Percentiles rank a stretch among this genome's conserved stretches.
Evolutionary conservation across 768 basidiomycete species (phyloP).

Genomic region (Termitomyces sp.): DNA sequence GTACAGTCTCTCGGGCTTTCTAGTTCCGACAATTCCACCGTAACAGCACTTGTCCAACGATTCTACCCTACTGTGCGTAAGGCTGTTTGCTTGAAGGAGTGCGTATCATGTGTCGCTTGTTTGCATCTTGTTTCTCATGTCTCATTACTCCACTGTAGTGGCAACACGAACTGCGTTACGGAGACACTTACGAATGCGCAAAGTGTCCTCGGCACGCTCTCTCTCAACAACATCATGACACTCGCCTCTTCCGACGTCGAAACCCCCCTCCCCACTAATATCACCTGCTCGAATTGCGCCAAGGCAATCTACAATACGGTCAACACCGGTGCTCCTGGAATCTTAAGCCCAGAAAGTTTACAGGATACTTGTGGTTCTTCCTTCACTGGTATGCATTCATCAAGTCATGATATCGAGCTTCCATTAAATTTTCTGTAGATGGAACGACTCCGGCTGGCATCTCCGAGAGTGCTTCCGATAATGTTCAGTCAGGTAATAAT

Average conservation of each 20-base stretch:
- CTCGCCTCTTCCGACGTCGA: conserved; percentile 10
- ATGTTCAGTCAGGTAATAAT: not conserved
- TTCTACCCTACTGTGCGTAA: conserved; percentile 58
- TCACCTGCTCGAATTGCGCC: conserved; percentile 51
- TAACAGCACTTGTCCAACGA: conserved; percentile 42
- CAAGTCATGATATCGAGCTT: not conserved
- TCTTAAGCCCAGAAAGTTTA: conserved; percentile 24
- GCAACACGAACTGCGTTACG: conserved; percentile 48
- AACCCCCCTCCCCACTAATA: conserved; percentile 27
- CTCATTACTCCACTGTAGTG: conserved; percentile 20
- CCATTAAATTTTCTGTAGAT: conserved; percentile 2
- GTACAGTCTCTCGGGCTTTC: conserved; percentile 28
- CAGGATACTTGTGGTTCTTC: conserved; percentile 44
- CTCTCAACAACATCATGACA: conserved; percentile 26
- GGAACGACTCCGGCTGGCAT: conserved; percentile 11
- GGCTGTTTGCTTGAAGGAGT: conserved; percentile 66
- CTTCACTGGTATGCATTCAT: conserved; percentile 44
- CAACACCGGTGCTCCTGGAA: conserved; percentile 30
- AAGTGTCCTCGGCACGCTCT: conserved; percentile 33
- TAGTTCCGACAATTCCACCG: not conserved
- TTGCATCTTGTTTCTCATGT: not conserved
- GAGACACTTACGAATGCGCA: conserved; percentile 56
- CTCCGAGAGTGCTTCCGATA: conserved; percentile 5
- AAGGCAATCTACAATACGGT: conserved; percentile 50
- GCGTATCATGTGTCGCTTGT: conserved; percentile 23